Evolutionary conservation across 805 yeast genomes (phyloP), one percentile per base, ranked within the genome.

Genomic region (Zygoascus flipseniorum): DNA sequence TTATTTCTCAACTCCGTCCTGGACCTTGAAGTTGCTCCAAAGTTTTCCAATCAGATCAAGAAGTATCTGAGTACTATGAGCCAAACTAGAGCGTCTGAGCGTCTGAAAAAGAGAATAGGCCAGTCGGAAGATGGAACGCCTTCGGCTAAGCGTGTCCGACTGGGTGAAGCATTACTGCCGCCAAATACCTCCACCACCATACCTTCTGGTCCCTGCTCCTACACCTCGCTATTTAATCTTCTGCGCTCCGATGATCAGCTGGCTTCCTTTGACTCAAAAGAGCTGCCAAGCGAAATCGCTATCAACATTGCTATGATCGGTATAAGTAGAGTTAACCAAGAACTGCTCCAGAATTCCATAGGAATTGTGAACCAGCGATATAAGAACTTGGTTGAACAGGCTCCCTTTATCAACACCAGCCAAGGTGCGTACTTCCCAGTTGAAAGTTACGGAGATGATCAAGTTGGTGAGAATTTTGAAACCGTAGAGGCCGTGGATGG

Each of bases 351-450:
- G 14, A 78, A 80, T 52, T 95, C 88, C 1, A 70, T 89, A 54
- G 79, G 80, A n/a, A 80, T 87, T 43, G 78, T 88, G 5, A 74
- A 81, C 14, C 78, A 83, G 10, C 75, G 97, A 56, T 86, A 85
- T 61, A 69, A 75, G 10, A 78, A 76, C 61, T 72, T 76, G 16
- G 64, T 71, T 60, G 66, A 64, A 20, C 69, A 66, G 50, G 53
- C 60, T 14, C 52, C 57, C 10, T 35, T 43, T 37, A 49, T 50
- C 16, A 52, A 50, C 14, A 28, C 54, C 13, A 31, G 52, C 10
- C 51, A 53, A 26, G 26, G 41, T 39, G 31, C 37, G n/a, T 52
- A 55, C 32, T 55, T 50, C 31, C 57, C 60, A 14, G 46, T 54
- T 43, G 60, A 65, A n/a, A 71, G 65, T 13, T 71, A 60, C 6